Evolutionary conservation across 176 grass and related monocot species (phyloP).

Genomic region (Hordeum marinum): DNA sequence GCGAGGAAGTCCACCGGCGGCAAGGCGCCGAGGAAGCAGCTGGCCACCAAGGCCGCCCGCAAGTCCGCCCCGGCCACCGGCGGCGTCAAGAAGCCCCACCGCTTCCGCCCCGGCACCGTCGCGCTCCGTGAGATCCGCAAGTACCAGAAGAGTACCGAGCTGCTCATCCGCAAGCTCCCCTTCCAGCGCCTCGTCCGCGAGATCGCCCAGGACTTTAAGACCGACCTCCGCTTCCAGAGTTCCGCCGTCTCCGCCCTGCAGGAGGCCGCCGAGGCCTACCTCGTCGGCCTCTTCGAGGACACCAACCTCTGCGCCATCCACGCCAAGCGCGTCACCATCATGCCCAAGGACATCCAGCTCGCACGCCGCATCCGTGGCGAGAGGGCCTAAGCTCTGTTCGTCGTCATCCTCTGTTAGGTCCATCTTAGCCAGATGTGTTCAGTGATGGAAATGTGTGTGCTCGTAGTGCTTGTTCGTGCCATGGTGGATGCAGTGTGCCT

Average conservation of each 20-base stretch:
- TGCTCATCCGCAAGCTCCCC: conserved; percentile 68
- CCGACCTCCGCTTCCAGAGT: conserved; percentile 76
- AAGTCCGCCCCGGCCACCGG: conserved; percentile 63
- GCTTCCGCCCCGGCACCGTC: conserved; percentile 67
- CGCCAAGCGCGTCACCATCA: conserved; percentile 74
- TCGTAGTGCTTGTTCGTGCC: too few relatives aligned
- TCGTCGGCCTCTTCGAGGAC: conserved; percentile 71
- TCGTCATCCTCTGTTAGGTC: too few relatives aligned
- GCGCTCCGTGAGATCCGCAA: conserved; percentile 68
- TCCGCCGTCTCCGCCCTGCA: conserved; percentile 61
- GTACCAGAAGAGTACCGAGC: conserved; percentile 81
- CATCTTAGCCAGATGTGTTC: not conserved
- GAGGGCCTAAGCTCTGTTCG: conserved; percentile 28
- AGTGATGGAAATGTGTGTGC: too few relatives aligned
- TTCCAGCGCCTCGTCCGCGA: conserved; percentile 61
- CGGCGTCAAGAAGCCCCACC: conserved; percentile 75
- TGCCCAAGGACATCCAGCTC: conserved; percentile 79
- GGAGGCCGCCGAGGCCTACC: conserved; percentile 69
- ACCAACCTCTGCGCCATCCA: conserved; percentile 80
- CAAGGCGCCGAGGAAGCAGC: conserved; percentile 65
- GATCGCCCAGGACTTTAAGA: conserved; percentile 77
- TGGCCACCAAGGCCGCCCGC: conserved; percentile 58
- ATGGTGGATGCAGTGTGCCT: too few relatives aligned
- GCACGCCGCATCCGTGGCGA: conserved; percentile 57
- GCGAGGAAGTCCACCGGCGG: conserved; percentile 64